phyloP scores from a whole-genome alignment of 768 basidiomycete species.

The Gelatoporia subvermispora region DNA sequence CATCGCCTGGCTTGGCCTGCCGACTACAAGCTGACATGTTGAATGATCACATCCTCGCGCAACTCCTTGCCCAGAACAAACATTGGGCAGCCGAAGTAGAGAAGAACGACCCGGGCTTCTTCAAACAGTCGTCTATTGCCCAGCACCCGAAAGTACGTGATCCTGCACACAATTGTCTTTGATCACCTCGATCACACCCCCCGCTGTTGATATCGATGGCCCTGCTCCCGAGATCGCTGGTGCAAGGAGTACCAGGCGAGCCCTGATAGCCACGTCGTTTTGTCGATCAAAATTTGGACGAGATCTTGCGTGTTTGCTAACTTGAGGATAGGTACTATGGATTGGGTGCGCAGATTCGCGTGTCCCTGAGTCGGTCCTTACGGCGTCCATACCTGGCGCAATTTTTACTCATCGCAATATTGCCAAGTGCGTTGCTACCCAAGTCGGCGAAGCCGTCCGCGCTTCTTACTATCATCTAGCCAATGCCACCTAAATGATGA shows the following conservation, averaged over 20 bases:
- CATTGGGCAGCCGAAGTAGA: constrained; percentile 5
- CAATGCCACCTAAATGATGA: constrained; percentile 11
- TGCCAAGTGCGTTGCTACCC: constrained; percentile 56
- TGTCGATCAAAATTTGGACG: too few species aligned
- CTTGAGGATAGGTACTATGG: constrained; percentile 55
- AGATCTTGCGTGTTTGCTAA: too few species aligned
- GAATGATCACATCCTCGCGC: background rate
- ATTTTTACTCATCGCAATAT: constrained; percentile 83
- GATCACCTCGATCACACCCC: background rate
- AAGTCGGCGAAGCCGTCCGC: constrained; percentile 55
- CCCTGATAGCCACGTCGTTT: too few species aligned
- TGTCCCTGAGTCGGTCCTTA: constrained; percentile 73
- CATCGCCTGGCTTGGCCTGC: too few species aligned
- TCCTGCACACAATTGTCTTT: background rate
- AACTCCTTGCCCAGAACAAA: constrained; percentile 5
- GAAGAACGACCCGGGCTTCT: constrained; percentile 1
- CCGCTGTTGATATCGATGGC: too few species aligned
- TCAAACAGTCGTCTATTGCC: background rate
- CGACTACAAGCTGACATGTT: background rate
- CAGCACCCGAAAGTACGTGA: constrained; percentile 9
- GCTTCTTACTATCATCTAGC: background rate
- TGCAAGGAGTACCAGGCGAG: too few species aligned
- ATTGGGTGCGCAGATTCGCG: constrained; percentile 83
- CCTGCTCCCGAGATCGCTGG: too few species aligned
- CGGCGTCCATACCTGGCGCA: constrained; percentile 62